Evolutionary conservation across 306 rosid genomes (phyloP), one percentile per base, ranked within the genome.

Genomic region (Begonia loranthoides): DNA sequence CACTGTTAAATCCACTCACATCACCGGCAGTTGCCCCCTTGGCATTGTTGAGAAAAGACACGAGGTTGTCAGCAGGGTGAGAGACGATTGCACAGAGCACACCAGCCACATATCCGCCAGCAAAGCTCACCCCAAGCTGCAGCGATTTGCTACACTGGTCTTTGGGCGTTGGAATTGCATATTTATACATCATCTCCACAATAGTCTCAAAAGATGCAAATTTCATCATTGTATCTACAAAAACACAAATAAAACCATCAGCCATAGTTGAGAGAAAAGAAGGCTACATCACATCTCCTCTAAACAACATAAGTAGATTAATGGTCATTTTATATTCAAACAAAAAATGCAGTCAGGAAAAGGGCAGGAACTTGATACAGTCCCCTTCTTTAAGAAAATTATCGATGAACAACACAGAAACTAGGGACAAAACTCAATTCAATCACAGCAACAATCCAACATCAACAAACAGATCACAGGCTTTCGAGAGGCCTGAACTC

Each of bases 21-120:
- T 43, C 47, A 43, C 47, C 47, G n/a, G 15, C 47, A n/a, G 47
- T 43, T n/a, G 47, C 47, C 47, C 47, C 47, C 47, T 43, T 43
- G 47, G 47, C 47, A 12, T 43, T 43, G 15, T 43, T 43, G 15
- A 43, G 47, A 43, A 43, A 43, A 3, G 47, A 43, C 5, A 43
- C 47, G 15, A 43, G 47, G 15, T 43, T 43, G 47, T 43, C 47
- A 43, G 47, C 47, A 43, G 47, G 47, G 15, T 43, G 47, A 43
- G 47, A 43, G n/a, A 43, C 47, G 15, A 43, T 43, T 10, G 47
- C 47, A 43, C 47, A 43, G n/a, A 43, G 15, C 4, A 43, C 47
- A 43, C 47, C 47, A 12, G 47, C 47, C 13, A n/a, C 47, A 10
- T 43, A 43, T 43, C 47, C 47, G 6, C 47, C 47, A 43, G 15